Percentiles rank a stretch among this genome's conserved stretches.
These are phyloP conservation scores for Suhomyces kilbournensis DNA, from an alignment of 805 yeast genomes.

Conservation along the genomic window DNA sequence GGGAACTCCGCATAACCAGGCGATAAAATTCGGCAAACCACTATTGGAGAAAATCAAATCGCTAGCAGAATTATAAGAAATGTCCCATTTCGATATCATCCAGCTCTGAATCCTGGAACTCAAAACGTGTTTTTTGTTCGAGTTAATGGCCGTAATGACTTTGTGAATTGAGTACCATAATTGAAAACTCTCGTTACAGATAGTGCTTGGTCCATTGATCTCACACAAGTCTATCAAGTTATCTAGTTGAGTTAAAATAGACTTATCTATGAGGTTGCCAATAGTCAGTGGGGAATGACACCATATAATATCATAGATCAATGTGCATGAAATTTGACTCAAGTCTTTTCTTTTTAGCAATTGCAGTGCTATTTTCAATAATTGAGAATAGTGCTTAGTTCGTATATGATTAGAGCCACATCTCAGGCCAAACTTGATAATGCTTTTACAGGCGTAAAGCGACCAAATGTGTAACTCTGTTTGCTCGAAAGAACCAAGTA, in stretches of 20 bases:
- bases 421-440: slow-evolving; percentile 7
- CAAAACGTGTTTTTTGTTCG: slow-evolving; percentile 24
- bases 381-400: slow-evolving; percentile 13
- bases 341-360: slow-evolving; percentile 29
- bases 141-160: slow-evolving; percentile 32
- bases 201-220: slow-evolving; percentile 54
- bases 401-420: background rate
- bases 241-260: slow-evolving; percentile 45
- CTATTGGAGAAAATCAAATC: slow-evolving; percentile 19
- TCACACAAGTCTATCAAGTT: slow-evolving; percentile 53
- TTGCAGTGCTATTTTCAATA: slow-evolving; percentile 35
- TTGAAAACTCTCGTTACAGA: slow-evolving; percentile 45
- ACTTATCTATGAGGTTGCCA: slow-evolving; percentile 29
- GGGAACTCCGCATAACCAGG: slow-evolving; percentile 42
- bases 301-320: slow-evolving; percentile 19
- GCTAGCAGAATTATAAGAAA: slow-evolving; percentile 33
- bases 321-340: slow-evolving; percentile 28
- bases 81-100: slow-evolving; percentile 48
- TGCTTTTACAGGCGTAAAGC: slow-evolving; percentile 17
- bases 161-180: slow-evolving; percentile 52
- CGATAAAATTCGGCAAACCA: slow-evolving; percentile 33
- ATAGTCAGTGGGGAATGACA: slow-evolving; percentile 9
- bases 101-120: slow-evolving; percentile 43
- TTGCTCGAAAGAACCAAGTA: slow-evolving; percentile 21
- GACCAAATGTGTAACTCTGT: slow-evolving; percentile 23